Evolutionary conservation across 371 early-diverging fungal genomes (phyloP).

Genomic region (Phascolomyces articulosus): DNA sequence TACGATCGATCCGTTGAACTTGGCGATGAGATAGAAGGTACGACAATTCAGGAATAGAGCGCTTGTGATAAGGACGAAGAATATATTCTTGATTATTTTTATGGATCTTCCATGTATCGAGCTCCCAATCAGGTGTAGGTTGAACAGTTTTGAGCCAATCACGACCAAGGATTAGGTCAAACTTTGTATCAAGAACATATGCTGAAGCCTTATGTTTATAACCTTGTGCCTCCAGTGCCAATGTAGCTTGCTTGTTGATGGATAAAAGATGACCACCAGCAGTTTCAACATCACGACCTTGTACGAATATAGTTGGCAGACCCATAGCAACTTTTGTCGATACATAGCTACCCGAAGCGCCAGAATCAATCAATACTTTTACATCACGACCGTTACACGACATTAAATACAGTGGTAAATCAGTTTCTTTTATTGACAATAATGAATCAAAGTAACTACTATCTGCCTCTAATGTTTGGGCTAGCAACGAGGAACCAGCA

Average conservation of each 20-base stretch:
- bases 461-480: not conserved
- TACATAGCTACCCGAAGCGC: not conserved
- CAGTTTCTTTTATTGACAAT: constrained; percentile 4
- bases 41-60: not conserved
- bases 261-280: constrained; percentile 8
- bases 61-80: not conserved
- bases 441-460: not conserved
- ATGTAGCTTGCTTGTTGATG: not conserved
- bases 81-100: not conserved
- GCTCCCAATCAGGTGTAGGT: constrained; percentile 10
- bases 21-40: constrained; percentile 6
- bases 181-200: constrained; percentile 13
- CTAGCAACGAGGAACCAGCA: not conserved
- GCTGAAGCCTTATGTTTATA: not conserved
- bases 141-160: constrained; percentile 2
- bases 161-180: constrained; percentile 10
- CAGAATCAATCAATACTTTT: not conserved
- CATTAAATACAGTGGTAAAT: constrained; percentile 3
- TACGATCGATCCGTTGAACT: not conserved
- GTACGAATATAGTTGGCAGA: not conserved
- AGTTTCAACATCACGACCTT: constrained; percentile 3
- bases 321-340: not conserved
- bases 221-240: not conserved
- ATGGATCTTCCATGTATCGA: not conserved
- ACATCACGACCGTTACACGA: constrained; percentile 1